phyloP scores from a whole-genome alignment of 1,139 yeast genomes.

The Suhomyces choctaworum region DNA sequence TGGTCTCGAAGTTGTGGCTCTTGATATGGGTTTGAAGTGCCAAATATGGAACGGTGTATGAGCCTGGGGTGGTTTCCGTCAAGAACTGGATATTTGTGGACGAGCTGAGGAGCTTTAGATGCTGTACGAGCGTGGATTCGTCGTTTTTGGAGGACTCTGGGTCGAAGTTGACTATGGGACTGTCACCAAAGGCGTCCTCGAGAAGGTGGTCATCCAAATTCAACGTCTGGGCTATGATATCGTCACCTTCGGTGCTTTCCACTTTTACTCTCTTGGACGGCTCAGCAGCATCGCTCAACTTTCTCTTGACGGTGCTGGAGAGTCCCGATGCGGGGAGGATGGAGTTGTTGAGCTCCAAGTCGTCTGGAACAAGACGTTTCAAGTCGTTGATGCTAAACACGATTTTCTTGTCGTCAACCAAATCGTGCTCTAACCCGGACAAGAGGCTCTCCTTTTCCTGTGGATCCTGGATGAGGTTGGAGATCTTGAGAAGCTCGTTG shows the following conservation, averaged over 20 bases:
- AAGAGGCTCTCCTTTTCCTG: conserved; percentile 34
- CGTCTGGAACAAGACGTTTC: conserved; percentile 43
- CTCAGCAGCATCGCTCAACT: conserved; percentile 11
- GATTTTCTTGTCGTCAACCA: conserved; percentile 42
- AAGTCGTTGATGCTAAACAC: conserved; percentile 58
- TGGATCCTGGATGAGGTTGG: conserved; percentile 44
- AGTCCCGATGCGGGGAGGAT: conserved; percentile 28
- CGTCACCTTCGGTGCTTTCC: conserved; percentile 15
- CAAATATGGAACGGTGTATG: conserved; percentile 42
- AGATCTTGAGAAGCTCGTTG: conserved; percentile 32
- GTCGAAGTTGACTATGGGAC: conserved; percentile 18
- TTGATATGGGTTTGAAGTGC: conserved; percentile 48
- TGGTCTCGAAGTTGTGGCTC: conserved; percentile 58
- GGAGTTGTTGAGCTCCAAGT: conserved; percentile 51
- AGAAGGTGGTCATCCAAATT: conserved; percentile 4
- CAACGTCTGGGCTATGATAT: conserved; percentile 10
- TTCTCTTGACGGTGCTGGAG: conserved; percentile 4
- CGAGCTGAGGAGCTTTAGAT: conserved; percentile 53
- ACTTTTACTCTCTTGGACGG: conserved; percentile 7
- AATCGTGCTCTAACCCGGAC: conserved; percentile 33
- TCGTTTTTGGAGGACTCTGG: conserved; percentile 14
- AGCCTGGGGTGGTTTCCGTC: conserved; percentile 42
- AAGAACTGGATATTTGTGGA: conserved; percentile 20
- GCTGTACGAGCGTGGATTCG: conserved; percentile 26
- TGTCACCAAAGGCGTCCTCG: conserved; percentile 11